A percentile compares a stretch with the other conserved stretches of the same genome.
phyloP scores from a whole-genome alignment of 1,284 basidiomycete genomes.

The Malassezia sympodialis region DNA sequence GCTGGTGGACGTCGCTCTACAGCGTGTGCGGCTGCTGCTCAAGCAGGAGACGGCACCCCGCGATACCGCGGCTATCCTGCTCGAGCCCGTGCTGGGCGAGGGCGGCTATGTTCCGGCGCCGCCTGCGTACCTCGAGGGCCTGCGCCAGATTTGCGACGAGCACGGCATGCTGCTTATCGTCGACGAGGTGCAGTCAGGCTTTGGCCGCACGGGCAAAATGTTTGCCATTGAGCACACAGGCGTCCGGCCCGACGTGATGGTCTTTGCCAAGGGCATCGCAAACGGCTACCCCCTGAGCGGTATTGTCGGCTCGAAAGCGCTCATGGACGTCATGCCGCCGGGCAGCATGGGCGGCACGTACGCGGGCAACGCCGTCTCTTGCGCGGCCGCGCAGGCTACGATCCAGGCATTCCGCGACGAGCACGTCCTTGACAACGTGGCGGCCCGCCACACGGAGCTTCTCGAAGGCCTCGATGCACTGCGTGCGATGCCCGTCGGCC shows the following conservation, averaged over 20 bases:
- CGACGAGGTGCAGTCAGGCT: conserved; percentile 64
- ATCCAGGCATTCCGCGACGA: conserved; percentile 37
- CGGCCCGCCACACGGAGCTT: conserved; percentile 31
- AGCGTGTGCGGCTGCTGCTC: conserved; percentile 73
- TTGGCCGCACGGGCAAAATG: conserved; percentile 69
- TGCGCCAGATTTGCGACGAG: conserved; percentile 75
- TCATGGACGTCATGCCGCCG: conserved; percentile 68
- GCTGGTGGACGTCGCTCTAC: conserved; percentile 62
- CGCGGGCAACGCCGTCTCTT: conserved; percentile 41
- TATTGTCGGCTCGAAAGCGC: conserved; percentile 67
- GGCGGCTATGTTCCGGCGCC: conserved; percentile 87
- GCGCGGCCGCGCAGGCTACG: conserved; percentile 36
- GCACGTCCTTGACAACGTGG: conserved; percentile 39
- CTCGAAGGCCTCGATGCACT: conserved; percentile 26
- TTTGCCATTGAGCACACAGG: conserved; percentile 63
- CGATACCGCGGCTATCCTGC: conserved; percentile 81
- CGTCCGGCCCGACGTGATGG: conserved; percentile 74
- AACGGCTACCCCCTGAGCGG: conserved; percentile 89
- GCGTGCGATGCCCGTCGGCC: conserved; percentile 21
- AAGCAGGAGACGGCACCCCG: conserved; percentile 70
- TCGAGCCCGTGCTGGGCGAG: conserved; percentile 87
- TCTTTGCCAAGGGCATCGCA: conserved; percentile 85
- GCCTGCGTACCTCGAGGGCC: conserved; percentile 63
- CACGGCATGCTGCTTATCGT: conserved; percentile 58
- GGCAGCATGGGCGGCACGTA: conserved; percentile 62